These are phyloP conservation scores for Knoxdaviesia proteae DNA, from an alignment of 2,329 filamentous ascomycete genomes.

Conservation along the genomic window DNA sequence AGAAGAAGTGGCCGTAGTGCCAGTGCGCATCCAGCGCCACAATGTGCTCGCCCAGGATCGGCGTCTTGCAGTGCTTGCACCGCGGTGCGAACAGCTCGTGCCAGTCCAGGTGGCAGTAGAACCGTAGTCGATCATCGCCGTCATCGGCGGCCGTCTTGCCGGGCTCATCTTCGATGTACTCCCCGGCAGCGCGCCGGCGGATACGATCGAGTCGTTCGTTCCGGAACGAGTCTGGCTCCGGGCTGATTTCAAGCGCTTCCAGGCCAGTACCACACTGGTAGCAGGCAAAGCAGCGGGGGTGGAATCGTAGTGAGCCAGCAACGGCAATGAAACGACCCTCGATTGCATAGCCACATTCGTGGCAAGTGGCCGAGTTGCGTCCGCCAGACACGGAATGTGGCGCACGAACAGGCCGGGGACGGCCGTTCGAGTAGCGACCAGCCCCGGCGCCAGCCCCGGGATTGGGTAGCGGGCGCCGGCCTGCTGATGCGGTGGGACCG, in stretches of 20 bases:
- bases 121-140: constrained; percentile 53
- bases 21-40: constrained; percentile 88
- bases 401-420: background rate
- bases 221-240: constrained; percentile 59
- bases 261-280: constrained; percentile 71
- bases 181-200: constrained; percentile 33
- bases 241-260: constrained; percentile 90
- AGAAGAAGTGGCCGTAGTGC: constrained; percentile 98
- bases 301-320: constrained; percentile 56
- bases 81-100: constrained; percentile 83
- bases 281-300: constrained; percentile 84
- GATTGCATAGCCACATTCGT: constrained; percentile 67
- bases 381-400: constrained; percentile 5
- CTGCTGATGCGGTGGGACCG: constrained; percentile 10
- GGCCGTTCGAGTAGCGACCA: too few species aligned
- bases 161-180: constrained; percentile 39
- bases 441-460: constrained; percentile 15
- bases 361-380: constrained; percentile 47
- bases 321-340: constrained; percentile 79
- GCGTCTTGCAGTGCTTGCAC: constrained; percentile 90
- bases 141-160: constrained; percentile 47
- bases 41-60: constrained; percentile 86
- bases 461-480: constrained; percentile 22
- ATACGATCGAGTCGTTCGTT: constrained; percentile 56
- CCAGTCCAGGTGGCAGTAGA: constrained; percentile 98